Conservation (phyloP, 2,329 filamentous ascomycete genomes). For the Sclerotinia borealis region DNA sequence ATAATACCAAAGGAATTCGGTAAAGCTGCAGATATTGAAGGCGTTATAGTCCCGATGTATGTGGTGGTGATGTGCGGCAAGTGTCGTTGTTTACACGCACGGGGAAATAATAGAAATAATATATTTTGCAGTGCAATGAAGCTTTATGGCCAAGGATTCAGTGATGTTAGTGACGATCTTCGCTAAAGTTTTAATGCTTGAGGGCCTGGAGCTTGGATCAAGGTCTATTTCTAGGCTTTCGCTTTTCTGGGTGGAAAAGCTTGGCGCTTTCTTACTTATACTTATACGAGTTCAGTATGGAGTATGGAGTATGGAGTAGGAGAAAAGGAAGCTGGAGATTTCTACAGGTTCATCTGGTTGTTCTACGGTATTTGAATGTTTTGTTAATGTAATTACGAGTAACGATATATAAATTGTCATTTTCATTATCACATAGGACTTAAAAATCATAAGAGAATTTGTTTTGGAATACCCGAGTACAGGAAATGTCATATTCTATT, state of each 20-base stretch:
- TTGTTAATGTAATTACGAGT: no score
- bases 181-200: neutral
- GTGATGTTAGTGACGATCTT: constrained; percentile 6
- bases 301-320: no score
- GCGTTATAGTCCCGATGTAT: neutral
- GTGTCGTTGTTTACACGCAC: neutral
- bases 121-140: neutral
- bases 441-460: neutral
- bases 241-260: neutral
- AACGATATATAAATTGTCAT: neutral
- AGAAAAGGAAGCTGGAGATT: neutral
- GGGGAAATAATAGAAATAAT: neutral
- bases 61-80: neutral
- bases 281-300: no score
- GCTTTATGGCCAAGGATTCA: neutral
- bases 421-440: neutral
- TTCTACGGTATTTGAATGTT: no score
- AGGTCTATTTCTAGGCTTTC: neutral
- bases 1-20: neutral
- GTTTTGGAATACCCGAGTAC: no score
- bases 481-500: neutral
- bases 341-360: neutral
- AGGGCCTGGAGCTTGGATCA: neutral
- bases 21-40: neutral
- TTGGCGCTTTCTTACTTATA: neutral